Conservation (phyloP, 1,284 basidiomycete species). For the Ganoderma leucocontextum region DNA sequence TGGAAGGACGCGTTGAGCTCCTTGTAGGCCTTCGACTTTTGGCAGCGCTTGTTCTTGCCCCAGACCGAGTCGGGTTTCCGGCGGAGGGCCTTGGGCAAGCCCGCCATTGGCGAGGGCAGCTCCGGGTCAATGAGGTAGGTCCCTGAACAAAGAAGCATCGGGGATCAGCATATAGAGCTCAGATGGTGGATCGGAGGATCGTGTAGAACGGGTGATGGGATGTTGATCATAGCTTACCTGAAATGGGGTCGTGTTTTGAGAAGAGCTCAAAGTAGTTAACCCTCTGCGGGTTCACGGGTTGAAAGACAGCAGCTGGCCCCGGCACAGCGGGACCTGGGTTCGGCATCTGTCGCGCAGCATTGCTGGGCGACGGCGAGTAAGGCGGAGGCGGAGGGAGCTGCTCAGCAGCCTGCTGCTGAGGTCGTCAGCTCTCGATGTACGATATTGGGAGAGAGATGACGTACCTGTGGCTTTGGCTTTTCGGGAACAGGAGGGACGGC, state of each 20-base stretch:
- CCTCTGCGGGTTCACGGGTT: conserved; percentile 26
- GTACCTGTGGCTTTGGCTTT: conserved; percentile 7
- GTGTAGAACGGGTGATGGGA: background rate
- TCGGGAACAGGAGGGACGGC: conserved; percentile 15
- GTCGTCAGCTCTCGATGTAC: background rate
- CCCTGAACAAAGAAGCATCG: conserved; percentile 12
- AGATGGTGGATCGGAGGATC: background rate
- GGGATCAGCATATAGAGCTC: background rate
- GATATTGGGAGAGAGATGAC: background rate
- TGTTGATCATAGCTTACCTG: conserved; percentile 20
- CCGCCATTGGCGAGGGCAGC: conserved; percentile 18
- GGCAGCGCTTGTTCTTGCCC: conserved; percentile 23
- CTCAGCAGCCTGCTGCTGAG: background rate
- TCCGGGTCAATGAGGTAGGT: conserved; percentile 33
- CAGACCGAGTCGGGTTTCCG: conserved; percentile 20
- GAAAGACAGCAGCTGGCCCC: conserved; percentile 20
- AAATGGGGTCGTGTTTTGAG: conserved; percentile 30
- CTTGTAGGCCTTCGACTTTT: conserved; percentile 1
- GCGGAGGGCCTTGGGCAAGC: background rate
- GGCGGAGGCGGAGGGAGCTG: conserved; percentile 26
- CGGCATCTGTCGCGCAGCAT: background rate
- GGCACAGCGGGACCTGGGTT: background rate
- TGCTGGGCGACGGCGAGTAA: conserved; percentile 18
- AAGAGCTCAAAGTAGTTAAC: conserved; percentile 35
- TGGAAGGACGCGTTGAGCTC: conserved; percentile 40